Evolutionary conservation across 75 land plant species (phyloP).

Genomic region (Picea glauca): DNA sequence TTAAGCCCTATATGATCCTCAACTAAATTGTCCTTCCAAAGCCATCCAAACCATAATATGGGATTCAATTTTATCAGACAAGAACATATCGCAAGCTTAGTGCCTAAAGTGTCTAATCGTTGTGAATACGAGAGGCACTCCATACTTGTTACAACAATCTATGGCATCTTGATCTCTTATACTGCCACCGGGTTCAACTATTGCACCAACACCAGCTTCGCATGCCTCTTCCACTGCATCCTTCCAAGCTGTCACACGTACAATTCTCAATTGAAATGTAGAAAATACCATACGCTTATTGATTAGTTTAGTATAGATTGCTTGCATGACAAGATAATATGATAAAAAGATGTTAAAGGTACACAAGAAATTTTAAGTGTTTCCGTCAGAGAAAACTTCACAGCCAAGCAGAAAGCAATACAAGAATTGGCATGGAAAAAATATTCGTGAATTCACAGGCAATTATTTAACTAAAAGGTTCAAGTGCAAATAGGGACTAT

Average conservation of each 20-base stretch:
- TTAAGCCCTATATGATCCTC: no score
- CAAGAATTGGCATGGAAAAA: background rate
- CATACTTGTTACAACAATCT: slow-evolving; percentile 97
- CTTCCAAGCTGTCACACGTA: slow-evolving; percentile 82
- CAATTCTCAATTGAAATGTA: slow-evolving; percentile 4
- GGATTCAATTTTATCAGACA: no score
- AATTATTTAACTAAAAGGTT: background rate
- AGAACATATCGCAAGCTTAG: slow-evolving; percentile 13
- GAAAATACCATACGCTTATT: background rate
- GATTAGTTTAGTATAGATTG: background rate
- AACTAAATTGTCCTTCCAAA: no score
- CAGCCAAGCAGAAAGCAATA: background rate
- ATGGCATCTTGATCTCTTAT: slow-evolving; percentile 91
- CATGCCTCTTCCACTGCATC: slow-evolving; percentile 99
- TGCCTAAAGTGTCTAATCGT: slow-evolving; percentile 91
- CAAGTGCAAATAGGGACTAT: background rate
- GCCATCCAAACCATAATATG: no score
- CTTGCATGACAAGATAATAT: background rate
- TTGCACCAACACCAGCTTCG: slow-evolving; percentile 67
- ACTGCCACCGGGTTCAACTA: slow-evolving; percentile 98
- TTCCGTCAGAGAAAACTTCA: background rate
- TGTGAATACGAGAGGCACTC: slow-evolving; percentile 89
- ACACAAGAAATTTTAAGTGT: background rate
- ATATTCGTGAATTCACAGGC: background rate
- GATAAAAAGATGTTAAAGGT: background rate